Evolutionary conservation across 257 asterid genomes (phyloP), one percentile per base, ranked within the genome.

Genomic region (Hygrophila difformis): DNA sequence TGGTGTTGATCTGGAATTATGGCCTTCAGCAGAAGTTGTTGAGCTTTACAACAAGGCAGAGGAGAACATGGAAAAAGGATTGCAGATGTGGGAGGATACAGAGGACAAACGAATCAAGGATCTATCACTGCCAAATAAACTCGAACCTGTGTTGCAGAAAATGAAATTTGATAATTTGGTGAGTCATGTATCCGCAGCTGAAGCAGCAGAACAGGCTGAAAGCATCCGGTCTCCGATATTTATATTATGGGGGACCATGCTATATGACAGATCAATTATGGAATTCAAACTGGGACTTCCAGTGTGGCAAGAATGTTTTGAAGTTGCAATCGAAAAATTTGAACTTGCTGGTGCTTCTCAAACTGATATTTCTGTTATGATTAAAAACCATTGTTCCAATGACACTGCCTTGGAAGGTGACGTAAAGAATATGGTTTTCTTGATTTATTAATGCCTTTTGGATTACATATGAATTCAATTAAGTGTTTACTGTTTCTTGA

Each of bases 41-140:
- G 9, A 9, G 23, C 50, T 53, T 7, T 56, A 45, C 24, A 56
- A 56, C 35, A 45, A 15, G 18, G 62, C 62, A 6, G 62, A 56
- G 29, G 55, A 56, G 3, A 56, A 38, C 44, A 36, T 56, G 47
- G 47, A 45, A 8, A 38, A n/a, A 1, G 62, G 55, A 7, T 45
- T 39, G 53, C 47, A 56, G 21, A 46, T 56, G 55, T n/a, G n/a
- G n/a, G n/a, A n/a, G n/a, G n/a, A n/a, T n/a, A n/a, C n/a, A n/a
- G n/a, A n/a, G n/a, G n/a, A n/a, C n/a, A n/a, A n/a, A n/a, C n/a
- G n/a, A n/a, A n/a, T n/a, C n/a, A n/a, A n/a, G n/a, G n/a, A n/a
- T 46, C 39, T 16, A 13, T 24, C 20, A 26, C 11, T 39, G 16
- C 4, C 18, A 14, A 29, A 42, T 12, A 23, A 24, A 23, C 28